Base-by-base conservation (phyloP, 495 filamentous ascomycete genomes). In the Annulohypoxylon nitens region DNA sequence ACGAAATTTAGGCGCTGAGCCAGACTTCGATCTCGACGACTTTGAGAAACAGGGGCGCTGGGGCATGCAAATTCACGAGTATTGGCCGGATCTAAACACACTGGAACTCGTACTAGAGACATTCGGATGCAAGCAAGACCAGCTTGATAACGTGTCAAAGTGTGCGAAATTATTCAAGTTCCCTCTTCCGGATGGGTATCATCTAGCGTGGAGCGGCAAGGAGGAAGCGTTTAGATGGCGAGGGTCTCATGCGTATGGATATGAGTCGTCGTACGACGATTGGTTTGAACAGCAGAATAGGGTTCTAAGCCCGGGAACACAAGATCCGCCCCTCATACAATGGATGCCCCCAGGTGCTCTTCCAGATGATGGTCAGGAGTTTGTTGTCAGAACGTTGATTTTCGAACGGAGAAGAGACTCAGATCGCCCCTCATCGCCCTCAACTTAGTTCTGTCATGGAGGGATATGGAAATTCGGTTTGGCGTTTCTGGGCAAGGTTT, bases 91-190 rank as follows among this genome's bases (percentile, higher is more conserved):
- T 48, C 64, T 79, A 10, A 45, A 34, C 14, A 74, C 45, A 11
- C 68, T 79, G 5, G 70, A 75, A 36, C 51, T 79, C 4, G 72
- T 70, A n/a, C 25, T 79, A 26, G 77, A 79, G 43, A 77, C 75
- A 0, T 74, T 77, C 41, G 43, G 34, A 4, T 66, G 25, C 61
- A 79, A 79, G 47, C 53, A 70, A 43, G 37, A 48, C 5, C 77
- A 79, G 48, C 73, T 79, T 14, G 75, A 79, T 20, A 23, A 65
- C n/a, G 77, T 79, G 9, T 33, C 67, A 0, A 8, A 75, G 37
- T 79, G 77, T 48, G 77, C 77, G 4, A 79, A 77, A 57, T 25
- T 79, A 16, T 79, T 75, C 75, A 77, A 41, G 18, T 77, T 79
- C 37, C 73, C 77, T 10, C 54, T 77, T 2, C 43, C 55, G 9